A percentile compares a stretch with the other conserved stretches of the same genome.
phyloP scores from a whole-genome alignment of 768 basidiomycete species.

The Candolleomyces efflorescens region DNA sequence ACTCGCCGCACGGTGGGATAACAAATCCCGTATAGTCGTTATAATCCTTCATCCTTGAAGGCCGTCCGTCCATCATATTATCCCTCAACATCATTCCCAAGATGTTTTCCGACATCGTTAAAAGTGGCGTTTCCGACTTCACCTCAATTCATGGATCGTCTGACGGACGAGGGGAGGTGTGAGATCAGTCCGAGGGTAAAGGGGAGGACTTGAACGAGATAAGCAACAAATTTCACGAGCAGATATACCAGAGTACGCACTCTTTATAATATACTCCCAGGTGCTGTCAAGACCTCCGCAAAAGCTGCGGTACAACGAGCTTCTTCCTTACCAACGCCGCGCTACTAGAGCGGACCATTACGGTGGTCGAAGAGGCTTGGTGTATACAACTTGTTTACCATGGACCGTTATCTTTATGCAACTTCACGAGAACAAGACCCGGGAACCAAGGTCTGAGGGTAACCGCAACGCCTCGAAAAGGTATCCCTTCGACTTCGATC shows the following conservation, averaged over 20 bases:
- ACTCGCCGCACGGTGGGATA: constrained; percentile 20
- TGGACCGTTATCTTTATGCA: not conserved
- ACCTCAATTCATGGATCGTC: not conserved
- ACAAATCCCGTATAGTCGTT: constrained; percentile 15
- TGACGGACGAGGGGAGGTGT: not conserved
- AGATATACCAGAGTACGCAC: not conserved
- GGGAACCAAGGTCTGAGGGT: no score
- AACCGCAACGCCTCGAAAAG: not conserved
- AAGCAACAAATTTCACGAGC: not conserved
- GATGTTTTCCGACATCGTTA: not conserved
- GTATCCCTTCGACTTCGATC: not conserved
- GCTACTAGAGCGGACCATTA: not conserved
- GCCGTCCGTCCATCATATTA: constrained; percentile 16
- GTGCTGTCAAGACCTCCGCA: not conserved
- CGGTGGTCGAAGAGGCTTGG: not conserved
- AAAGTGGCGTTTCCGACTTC: no score
- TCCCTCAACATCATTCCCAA: constrained; percentile 11
- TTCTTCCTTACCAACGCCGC: not conserved
- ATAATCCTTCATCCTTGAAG: constrained; percentile 15
- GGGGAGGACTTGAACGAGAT: no score
- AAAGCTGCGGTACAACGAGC: not conserved
- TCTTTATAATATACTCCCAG: not conserved
- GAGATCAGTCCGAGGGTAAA: no score
- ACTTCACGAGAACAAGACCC: no score
- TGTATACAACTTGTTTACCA: not conserved